Evolutionary conservation across 768 basidiomycete species (phyloP).

Genomic region (Mycena leptocephala): DNA sequence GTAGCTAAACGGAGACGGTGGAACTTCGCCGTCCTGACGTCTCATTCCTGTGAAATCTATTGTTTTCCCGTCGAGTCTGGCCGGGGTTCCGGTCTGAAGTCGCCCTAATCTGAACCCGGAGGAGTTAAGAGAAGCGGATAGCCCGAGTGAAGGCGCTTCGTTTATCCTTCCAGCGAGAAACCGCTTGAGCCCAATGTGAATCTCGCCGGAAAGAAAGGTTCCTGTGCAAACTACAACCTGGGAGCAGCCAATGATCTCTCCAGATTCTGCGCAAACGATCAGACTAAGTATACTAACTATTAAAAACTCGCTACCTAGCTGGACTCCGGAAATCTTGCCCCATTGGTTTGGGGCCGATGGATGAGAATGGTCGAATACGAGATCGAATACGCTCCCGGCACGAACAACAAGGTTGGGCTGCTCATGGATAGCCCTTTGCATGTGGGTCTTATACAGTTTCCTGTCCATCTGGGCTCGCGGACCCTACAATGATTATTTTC

Average conservation of each 20-base stretch:
- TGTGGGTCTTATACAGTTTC: slow-evolving; percentile 85
- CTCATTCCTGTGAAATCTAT: slow-evolving; percentile 79
- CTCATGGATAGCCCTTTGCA: slow-evolving; percentile 78
- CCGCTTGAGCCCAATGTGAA: slow-evolving; percentile 87
- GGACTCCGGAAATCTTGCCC: slow-evolving; percentile 76
- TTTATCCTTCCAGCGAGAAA: slow-evolving; percentile 86
- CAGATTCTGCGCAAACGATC: slow-evolving; percentile 66
- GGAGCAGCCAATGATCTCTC: slow-evolving; percentile 82
- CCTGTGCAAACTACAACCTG: slow-evolving; percentile 93
- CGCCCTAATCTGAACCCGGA: slow-evolving; percentile 90
- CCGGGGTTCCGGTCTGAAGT: slow-evolving; percentile 91
- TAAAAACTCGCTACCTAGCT: slow-evolving; percentile 65
- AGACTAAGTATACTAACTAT: neutral
- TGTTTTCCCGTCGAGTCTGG: slow-evolving; percentile 78
- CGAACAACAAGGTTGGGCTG: slow-evolving; percentile 82
- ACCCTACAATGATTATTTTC: slow-evolving; percentile 66
- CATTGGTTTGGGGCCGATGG: slow-evolving; percentile 55
- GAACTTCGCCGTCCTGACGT: slow-evolving; percentile 77
- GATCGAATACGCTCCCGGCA: slow-evolving; percentile 85
- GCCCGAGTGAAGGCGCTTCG: slow-evolving; percentile 79
- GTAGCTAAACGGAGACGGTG: slow-evolving; percentile 85
- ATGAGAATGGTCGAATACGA: slow-evolving; percentile 73
- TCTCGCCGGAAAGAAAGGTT: slow-evolving; percentile 93
- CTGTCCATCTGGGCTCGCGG: slow-evolving; percentile 93
- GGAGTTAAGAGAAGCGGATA: slow-evolving; percentile 81